These are phyloP conservation scores for Phytophthora tubulina DNA, from an alignment of 352 stramenopile genomes.

Conservation along the genomic window DNA sequence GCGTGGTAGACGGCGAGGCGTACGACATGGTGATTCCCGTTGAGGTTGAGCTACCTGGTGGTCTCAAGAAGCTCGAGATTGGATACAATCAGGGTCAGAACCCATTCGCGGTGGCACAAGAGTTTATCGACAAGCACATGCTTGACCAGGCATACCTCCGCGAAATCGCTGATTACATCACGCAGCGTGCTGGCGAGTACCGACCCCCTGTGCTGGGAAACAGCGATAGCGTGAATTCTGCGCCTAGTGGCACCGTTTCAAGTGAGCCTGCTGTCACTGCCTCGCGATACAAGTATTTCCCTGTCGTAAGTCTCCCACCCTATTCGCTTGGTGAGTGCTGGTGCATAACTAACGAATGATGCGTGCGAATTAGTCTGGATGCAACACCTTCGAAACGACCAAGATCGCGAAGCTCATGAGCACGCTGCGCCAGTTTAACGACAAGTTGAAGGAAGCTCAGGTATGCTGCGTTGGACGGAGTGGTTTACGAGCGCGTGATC, in stretches of 20 bases:
- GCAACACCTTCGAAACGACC: conserved; percentile 93
- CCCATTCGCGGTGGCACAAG: conserved; percentile 95
- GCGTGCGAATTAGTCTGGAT: conserved; percentile 60
- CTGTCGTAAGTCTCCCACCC: conserved; percentile 47
- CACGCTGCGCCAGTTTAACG: conserved; percentile 93
- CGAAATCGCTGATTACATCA: conserved; percentile 97
- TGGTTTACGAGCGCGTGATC: neutral
- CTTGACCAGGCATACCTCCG: conserved; percentile 94
- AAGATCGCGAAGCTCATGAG: conserved; percentile 93
- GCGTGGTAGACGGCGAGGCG: conserved; percentile 91
- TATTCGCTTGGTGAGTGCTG: neutral
- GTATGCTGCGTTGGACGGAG: conserved; percentile 41
- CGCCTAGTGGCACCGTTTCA: conserved; percentile 13
- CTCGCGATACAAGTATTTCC: conserved; percentile 73
- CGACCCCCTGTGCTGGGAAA: conserved; percentile 72
- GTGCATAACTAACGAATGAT: conserved; percentile 21
- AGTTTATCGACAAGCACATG: conserved; percentile 97
- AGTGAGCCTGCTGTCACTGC: conserved; percentile 11
- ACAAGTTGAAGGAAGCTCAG: conserved; percentile 62
- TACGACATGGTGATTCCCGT: conserved; percentile 98
- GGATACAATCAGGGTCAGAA: conserved; percentile 99
- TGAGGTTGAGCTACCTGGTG: conserved; percentile 95
- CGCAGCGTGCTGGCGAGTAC: conserved; percentile 89
- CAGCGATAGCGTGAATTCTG: conserved; percentile 39
- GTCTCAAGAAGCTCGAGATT: conserved; percentile 95